Base-by-base conservation (phyloP, 345 rosid genomes). In the Litchi chinensis region DNA sequence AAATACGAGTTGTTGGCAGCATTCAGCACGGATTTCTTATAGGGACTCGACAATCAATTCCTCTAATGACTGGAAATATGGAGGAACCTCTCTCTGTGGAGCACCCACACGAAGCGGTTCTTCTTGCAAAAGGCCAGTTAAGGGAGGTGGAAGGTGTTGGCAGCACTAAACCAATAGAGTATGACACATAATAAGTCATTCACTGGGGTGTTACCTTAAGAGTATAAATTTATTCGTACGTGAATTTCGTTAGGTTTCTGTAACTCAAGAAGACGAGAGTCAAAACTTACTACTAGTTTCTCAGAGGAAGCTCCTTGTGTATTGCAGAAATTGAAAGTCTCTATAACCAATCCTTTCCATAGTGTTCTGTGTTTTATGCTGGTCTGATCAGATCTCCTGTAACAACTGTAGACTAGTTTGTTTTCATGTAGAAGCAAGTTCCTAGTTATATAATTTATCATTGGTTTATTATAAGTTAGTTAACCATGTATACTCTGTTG, bases 81-180 rank as follows among this genome's bases (percentile, higher is more conserved):
- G 64, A 64, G 41, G 73, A 79, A 21, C 64, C 71, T 24, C 79
- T 8, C 67, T 79, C 46, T 91, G 95, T 76, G 91, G 91, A 83
- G 92, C 89, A 48, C 67, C 82, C 5, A 83, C 90, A 44, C 84
- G 72, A 65, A 84, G 70, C 57, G 92, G 91, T 40, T 87, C 83
- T 28, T 76, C 71, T 73, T 92, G 93, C 76, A 84, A 73, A 81
- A 88, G 89, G 73, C 77, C 81, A 16, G 80, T 79, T 28, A 68
- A 37, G 71, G 91, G 91, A 74, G 84, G 87, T 57, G 79, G 83
- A 79, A 84, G 83, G 48, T 90, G 94, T 79, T 87, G 91, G 94
- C 96, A 92, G 80, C 94, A 90, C 73, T 84, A 79, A 40, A 88
- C 78, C 66, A 65, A 57, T 57, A 50, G 56, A 12, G 56, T 50